Conservation (phyloP, 257 asterid species). For the Solanum ossicruentum region DNA sequence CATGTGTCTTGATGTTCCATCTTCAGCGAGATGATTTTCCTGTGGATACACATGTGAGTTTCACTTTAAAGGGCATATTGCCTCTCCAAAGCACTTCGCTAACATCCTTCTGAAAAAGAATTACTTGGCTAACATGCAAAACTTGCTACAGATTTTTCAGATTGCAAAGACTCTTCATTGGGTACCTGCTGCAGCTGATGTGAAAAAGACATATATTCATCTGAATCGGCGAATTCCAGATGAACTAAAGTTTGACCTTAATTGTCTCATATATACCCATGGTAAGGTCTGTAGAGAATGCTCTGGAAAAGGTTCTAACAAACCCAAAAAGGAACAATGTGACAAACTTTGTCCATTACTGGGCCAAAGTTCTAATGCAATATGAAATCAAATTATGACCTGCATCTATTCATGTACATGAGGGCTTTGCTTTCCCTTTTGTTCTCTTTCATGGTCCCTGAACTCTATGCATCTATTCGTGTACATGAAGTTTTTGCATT, state of each 20-base stretch:
- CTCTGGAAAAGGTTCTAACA: constrained; percentile 31
- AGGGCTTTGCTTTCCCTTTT: not conserved
- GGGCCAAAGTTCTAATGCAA: constrained; percentile 4
- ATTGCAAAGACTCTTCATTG: constrained; percentile 70
- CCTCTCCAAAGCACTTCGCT: not conserved
- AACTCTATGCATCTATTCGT: not conserved
- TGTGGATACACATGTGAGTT: constrained; percentile 79
- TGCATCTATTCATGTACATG: not conserved
- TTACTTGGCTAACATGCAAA: not conserved
- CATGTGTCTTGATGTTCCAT: constrained; percentile 83
- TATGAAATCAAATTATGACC: constrained; percentile 1
- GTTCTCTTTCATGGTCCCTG: not conserved
- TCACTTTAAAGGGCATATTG: not conserved
- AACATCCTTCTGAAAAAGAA: not conserved
- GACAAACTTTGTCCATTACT: constrained; percentile 42
- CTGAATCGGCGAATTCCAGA: constrained; percentile 64
- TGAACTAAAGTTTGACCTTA: constrained; percentile 69
- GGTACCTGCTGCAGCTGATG: constrained; percentile 50
- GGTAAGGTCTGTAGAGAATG: constrained; percentile 70
- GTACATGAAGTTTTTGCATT: not conserved
- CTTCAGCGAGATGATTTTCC: constrained; percentile 81
- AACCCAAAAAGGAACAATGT: constrained; percentile 15
- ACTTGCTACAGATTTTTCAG: constrained; percentile 49
- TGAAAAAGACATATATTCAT: constrained; percentile 55
- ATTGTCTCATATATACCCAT: constrained; percentile 76